phyloP scores from a whole-genome alignment of 345 rosid species.

The Brassica incana region DNA sequence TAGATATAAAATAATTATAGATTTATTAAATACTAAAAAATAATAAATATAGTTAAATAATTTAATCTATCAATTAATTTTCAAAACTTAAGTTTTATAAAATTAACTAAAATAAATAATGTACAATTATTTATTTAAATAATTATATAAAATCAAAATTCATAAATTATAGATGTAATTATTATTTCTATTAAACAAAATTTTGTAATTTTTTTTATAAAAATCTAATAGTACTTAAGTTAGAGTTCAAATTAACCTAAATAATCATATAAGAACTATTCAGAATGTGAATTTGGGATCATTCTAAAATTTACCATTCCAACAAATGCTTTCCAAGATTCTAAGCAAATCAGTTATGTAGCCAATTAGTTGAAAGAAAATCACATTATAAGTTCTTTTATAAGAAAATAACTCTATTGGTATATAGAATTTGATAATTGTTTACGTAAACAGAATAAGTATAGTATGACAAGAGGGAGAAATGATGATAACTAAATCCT shows the following conservation, averaged over 20 bases:
- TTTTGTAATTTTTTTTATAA: too few species aligned
- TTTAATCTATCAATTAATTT: too few species aligned
- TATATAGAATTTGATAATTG: too few species aligned
- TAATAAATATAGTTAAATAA: too few species aligned
- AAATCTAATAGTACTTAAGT: neutral
- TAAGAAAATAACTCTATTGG: neutral
- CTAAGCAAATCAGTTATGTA: neutral
- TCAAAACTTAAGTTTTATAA: neutral
- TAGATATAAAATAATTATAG: too few species aligned
- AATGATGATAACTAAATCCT: slow-evolving; percentile 24
- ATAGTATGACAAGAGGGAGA: neutral
- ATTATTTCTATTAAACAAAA: too few species aligned
- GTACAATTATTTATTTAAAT: too few species aligned
- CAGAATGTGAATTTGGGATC: neutral
- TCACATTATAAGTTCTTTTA: neutral
- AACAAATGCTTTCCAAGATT: neutral
- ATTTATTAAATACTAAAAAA: too few species aligned
- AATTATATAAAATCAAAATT: too few species aligned
- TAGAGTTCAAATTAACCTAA: neutral
- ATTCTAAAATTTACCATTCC: neutral
- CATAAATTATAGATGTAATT: too few species aligned
- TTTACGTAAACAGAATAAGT: too few species aligned
- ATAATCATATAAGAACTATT: neutral
- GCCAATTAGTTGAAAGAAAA: neutral
- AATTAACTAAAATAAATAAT: too few species aligned